phyloP scores from a whole-genome alignment of 164 flowering plant species.

The Hamamelis virginiana region DNA sequence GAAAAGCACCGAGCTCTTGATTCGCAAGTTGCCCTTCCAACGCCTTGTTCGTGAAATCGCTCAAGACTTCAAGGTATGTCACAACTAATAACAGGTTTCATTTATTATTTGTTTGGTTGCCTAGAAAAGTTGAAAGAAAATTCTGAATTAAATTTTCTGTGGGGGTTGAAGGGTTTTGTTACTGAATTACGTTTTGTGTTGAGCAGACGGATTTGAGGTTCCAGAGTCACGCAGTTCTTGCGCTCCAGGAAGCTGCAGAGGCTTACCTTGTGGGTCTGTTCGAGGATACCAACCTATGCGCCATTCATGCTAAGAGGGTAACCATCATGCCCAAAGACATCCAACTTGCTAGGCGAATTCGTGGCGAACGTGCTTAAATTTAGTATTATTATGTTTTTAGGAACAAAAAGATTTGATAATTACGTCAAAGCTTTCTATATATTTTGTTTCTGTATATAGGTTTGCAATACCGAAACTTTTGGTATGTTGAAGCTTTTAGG shows the following conservation, averaged over 20 bases:
- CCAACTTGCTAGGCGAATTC: conserved; percentile 42
- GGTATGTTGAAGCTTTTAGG: too few species aligned
- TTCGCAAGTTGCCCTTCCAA: conserved; percentile 41
- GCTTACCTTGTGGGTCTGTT: conserved; percentile 43
- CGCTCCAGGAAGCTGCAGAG: conserved; percentile 41
- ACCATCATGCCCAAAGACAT: conserved; percentile 49
- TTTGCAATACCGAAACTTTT: neutral
- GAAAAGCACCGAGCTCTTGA: conserved; percentile 41
- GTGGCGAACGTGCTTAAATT: conserved; percentile 40
- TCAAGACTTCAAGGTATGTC: conserved; percentile 31
- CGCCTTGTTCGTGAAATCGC: conserved; percentile 51
- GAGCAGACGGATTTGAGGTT: conserved; percentile 45
- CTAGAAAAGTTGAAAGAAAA: too few species aligned
- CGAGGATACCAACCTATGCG: conserved; percentile 39
- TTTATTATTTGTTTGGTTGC: neutral
- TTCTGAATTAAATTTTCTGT: too few species aligned
- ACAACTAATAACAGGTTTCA: neutral
- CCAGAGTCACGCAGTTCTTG: conserved; percentile 49
- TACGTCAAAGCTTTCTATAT: neutral
- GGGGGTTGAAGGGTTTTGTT: neutral
- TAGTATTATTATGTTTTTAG: neutral
- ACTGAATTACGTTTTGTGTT: neutral
- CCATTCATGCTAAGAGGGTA: conserved; percentile 37
- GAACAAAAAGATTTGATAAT: too few species aligned
- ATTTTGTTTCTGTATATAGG: neutral